Evolutionary conservation across 208 protist species (phyloP), one percentile per base, ranked within the genome.

Genomic region (Trypanosoma congolense): DNA sequence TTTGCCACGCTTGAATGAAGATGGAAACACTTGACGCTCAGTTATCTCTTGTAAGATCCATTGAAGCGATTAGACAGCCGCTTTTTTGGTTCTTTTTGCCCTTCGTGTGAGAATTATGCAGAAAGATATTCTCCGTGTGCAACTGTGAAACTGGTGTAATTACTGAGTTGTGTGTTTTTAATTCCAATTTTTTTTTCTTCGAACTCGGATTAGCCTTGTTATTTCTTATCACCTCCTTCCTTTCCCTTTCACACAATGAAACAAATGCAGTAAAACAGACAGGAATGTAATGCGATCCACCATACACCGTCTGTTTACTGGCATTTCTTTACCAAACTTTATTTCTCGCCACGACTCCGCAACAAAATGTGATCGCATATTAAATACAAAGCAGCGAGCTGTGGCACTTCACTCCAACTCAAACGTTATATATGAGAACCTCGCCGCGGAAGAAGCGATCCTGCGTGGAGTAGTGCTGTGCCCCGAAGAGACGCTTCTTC

Each of bases 361-460:
- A 0, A 44, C 36, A 19, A 44, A 43, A 21, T 18, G 14, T 21
- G 30, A 61, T 14, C 46, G 61, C n/a, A 9, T 56, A 12, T 22
- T 68, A 29, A 50, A 44, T 5, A 0, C 4, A 2, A 10, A 54
- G 10, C 3, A 26, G 22, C n/a, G 33, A 36, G 43, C 30, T 44
- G 50, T 73, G 22, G 68, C 62, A 14, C 51, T 78, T 3, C 48
- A 73, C 6, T 83, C 73, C 9, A 77, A 82, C 53, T 75, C 67
- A 10, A 31, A 56, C 35, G 47, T 51, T 55, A 88, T 94, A 42
- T 85, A 77, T 55, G 76, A 79, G 12, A 94, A 94, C 53, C 54
- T 94, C 0, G 66, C 74, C 0, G 56, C 76, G 0, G 87, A 94
- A 60, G 83, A 94, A 54, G 73, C 87, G 2, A 52, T 94, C 0